Evolutionary conservation across 129 eudicot genomes (phyloP).

Genomic region (Helianthus annuus): DNA sequence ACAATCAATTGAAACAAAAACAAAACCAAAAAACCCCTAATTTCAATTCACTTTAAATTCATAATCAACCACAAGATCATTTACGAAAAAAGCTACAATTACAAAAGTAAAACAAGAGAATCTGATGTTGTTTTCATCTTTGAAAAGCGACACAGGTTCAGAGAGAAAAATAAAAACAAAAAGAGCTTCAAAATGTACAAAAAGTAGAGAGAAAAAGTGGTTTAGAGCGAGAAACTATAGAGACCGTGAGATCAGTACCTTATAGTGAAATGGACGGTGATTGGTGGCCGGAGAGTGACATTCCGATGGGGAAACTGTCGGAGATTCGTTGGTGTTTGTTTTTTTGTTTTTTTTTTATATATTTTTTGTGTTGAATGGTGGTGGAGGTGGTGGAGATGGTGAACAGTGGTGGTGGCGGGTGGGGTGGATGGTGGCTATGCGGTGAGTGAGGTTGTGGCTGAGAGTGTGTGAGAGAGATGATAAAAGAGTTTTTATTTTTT

Average conservation of each 20-base stretch:
- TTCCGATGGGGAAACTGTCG: conserved; percentile 43
- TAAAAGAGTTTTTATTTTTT: too few species aligned
- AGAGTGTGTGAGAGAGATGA: too few species aligned
- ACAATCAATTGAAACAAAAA: conserved; percentile 7
- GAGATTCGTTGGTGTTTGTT: conserved; percentile 31
- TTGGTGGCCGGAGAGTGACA: conserved; percentile 37
- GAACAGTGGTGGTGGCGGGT: too few species aligned
- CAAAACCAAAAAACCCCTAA: conserved; percentile 24
- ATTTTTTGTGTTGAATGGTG: too few species aligned
- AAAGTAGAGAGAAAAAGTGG: conserved; percentile 12
- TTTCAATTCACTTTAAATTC: conserved; percentile 14
- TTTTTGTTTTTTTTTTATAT: too few species aligned
- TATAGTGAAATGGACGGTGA: background rate
- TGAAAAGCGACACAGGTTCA: conserved; percentile 37
- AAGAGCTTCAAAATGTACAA: conserved; percentile 12
- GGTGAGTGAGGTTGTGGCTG: too few species aligned
- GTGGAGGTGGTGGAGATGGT: too few species aligned
- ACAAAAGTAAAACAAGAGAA: conserved; percentile 39
- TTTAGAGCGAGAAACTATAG: conserved; percentile 17
- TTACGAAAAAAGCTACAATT: conserved; percentile 39
- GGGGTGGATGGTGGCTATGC: too few species aligned
- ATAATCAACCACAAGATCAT: conserved; percentile 9
- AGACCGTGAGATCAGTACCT: conserved; percentile 30
- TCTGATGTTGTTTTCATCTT: conserved; percentile 48
- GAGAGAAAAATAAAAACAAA: conserved; percentile 21